Base-by-base conservation (phyloP, 129 eudicot genomes). In the Arctium lappa region DNA sequence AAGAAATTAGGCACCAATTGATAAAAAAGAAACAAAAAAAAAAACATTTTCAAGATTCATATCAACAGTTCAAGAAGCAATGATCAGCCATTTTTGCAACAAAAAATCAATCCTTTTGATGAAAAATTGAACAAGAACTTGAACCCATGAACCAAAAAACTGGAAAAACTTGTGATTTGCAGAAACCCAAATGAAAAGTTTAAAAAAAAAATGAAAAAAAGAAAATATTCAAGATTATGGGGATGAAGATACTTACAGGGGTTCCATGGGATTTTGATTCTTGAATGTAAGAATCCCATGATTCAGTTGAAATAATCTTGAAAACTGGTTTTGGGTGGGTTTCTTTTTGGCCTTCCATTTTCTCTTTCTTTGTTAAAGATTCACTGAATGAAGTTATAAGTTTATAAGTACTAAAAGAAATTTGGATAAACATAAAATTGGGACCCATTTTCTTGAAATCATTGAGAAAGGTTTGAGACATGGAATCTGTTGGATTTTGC, bases 211-310 rank as follows among this genome's bases (percentile, higher is more conserved):
- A 13, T 12, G 12, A 1, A 50, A 53, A 13, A 78, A 18, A 4
- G 1, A 3, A 30, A 6, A 27, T 3, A 68, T 31, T 48, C 3
- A 78, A 31, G 53, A 76, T 69, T 68, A 42, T 44, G 31, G 31
- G 38, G 36, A 40, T 22, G 46, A 31, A 68, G 37, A 76, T 5
- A 76, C 96, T 88, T 80, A 93, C 98, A 83, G 92, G 94, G 86
- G 77, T 82, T 80, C 90, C 88, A 42, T 89, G 84, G 7, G 79
- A 31, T 32, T 75, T 81, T 60, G 98, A 92, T 78, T 88, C 88
- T 48, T 79, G 75, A 15, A 89, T 16, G 83, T 65, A 68, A 48
- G 78, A 83, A 79, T 91, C 89, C 98, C 96, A 91, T 2, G 92
- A 16, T 29, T 81, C 87, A 77, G 75, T 80, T n/a, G 96, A 88